Base-by-base conservation (phyloP, 768 basidiomycete genomes). In the Mycena pura region DNA sequence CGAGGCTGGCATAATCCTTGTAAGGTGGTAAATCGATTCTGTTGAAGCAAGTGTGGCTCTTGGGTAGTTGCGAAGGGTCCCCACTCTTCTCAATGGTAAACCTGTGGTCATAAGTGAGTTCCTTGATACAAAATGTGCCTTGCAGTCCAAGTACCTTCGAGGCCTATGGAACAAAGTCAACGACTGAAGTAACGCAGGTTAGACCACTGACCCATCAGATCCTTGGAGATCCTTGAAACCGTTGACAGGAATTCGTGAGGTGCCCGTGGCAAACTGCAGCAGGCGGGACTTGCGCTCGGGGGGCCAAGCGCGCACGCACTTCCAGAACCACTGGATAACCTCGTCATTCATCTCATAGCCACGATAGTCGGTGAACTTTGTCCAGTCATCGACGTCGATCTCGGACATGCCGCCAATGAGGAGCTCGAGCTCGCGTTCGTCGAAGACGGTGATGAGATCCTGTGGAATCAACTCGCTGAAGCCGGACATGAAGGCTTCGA, bases 291-390 rank as follows among this genome's bases (percentile, higher is more conserved):
- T 99, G 77, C 96, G 90, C 80, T 99, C 97, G 1, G 96, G 89
- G 11, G 97, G 96, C 97, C 97, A 99, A 68, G 90, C 88, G 67
- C 93, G 91, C 43, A 99, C 93, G 69, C 94, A 95, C 79, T 98
- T 95, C 97, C 97, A 99, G 90, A 99, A 99, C 97, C 97, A 99
- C 72, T 98, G 95, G 57, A 99, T 96, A 46, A 96, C 93, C 70
- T 96, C 94, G 72, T 96, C 95, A 69, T 90, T 92, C 77, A 93
- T 88, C 77, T 95, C 93, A 72, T 96, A 96, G 15, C 95, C 96
- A 65, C 96, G 90, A 78, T 99, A 99, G 74, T 99, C 97, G 34
- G 97, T 99, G 78, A 96, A 97, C 80, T 99, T 98, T 72, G 90
- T 93, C 97, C 97, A 99, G 74, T 97, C 96, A 65, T 98, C 95